These are phyloP conservation scores for Calonectria ilicicola DNA, from an alignment of 2,329 filamentous ascomycete genomes.

Conservation along the genomic window DNA sequence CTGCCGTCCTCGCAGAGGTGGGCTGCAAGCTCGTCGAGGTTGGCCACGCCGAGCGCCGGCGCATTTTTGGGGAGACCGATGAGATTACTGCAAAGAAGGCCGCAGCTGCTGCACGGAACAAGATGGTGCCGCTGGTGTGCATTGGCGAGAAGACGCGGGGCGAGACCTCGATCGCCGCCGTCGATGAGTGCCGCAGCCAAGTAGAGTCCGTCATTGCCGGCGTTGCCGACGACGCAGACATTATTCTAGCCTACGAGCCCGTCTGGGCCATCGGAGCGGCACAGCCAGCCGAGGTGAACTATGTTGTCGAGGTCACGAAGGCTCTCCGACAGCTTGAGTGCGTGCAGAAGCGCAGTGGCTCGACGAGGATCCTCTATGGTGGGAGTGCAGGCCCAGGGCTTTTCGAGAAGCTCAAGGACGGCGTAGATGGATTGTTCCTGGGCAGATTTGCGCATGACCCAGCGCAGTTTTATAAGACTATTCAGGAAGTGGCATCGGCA, in stretches of 20 bases:
- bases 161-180: constrained; percentile 66
- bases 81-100: constrained; percentile 76
- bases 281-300: constrained; percentile 76
- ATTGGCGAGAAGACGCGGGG: constrained; percentile 75
- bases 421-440: constrained; percentile 84
- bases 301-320: constrained; percentile 78
- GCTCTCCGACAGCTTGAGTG: constrained; percentile 69
- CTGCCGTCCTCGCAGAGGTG: constrained; percentile 72
- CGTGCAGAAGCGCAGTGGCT: constrained; percentile 63
- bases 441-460: constrained; percentile 86
- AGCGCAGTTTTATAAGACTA: constrained; percentile 76
- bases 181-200: constrained; percentile 75
- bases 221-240: constrained; percentile 72
- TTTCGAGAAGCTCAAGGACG: constrained; percentile 74
- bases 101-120: constrained; percentile 73
- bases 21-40: constrained; percentile 82
- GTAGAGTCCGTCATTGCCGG: constrained; percentile 72
- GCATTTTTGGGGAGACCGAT: constrained; percentile 82
- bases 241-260: constrained; percentile 87
- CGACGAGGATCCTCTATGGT: constrained; percentile 81
- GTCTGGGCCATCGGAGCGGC: constrained; percentile 89
- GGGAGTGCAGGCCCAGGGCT: constrained; percentile 86
- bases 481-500: constrained; percentile 73
- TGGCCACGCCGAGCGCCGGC: constrained; percentile 82
- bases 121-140: constrained; percentile 82